Evolutionary conservation across 2,329 filamentous ascomycete species (phyloP).

Genomic region (Cercospora sp.): DNA sequence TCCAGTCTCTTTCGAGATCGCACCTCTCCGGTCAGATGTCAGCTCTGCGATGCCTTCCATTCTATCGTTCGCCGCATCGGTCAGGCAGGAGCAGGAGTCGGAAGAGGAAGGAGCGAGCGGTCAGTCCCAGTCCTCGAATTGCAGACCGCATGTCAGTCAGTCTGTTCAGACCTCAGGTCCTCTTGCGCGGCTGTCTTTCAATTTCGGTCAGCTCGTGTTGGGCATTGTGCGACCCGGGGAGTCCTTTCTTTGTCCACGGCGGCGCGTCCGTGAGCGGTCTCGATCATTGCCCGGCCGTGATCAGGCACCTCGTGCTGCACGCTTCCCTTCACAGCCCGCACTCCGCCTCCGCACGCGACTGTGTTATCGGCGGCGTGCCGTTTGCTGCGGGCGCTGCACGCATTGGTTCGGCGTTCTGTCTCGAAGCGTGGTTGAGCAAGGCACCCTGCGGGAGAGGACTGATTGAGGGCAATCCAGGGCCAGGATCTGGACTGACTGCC

Average conservation of each 20-base stretch:
- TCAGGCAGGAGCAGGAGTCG: not conserved
- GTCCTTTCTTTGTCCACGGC: constrained; percentile 3
- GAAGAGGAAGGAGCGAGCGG: not conserved
- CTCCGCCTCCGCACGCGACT: not conserved
- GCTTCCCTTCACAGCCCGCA: not conserved
- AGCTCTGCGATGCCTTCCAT: not conserved
- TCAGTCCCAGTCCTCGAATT: not conserved
- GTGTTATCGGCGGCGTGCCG: not conserved
- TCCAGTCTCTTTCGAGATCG: not conserved
- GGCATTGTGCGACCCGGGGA: constrained; percentile 7
- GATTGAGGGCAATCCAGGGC: not conserved
- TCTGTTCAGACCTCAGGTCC: constrained; percentile 3
- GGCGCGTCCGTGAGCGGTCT: not conserved
- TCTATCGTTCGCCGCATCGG: not conserved
- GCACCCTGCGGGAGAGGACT: not conserved
- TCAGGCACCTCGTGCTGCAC: not conserved
- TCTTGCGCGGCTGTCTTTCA: constrained; percentile 3
- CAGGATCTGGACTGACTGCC: not conserved
- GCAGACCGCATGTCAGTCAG: not conserved
- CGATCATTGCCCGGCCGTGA: not conserved
- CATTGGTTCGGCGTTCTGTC: not conserved
- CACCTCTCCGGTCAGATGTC: not conserved
- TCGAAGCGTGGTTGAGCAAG: not conserved
- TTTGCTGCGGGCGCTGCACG: not conserved
- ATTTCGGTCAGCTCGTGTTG: constrained; percentile 1